Conservation (phyloP, 176 grass and related monocot species). For the Carex kokanica region DNA sequence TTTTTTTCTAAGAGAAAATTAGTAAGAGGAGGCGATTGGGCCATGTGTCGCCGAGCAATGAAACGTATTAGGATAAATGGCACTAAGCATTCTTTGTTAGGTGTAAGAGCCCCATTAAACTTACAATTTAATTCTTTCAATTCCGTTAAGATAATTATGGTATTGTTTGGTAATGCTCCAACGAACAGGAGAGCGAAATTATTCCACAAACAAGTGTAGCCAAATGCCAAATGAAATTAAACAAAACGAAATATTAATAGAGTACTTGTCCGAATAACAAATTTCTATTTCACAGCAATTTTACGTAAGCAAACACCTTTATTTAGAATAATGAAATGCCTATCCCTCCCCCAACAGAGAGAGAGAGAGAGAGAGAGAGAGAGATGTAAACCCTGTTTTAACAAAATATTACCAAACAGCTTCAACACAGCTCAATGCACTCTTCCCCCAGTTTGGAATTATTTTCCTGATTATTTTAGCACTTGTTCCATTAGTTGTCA, state of each 20-base stretch:
- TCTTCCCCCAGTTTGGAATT: neutral
- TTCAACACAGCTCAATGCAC: neutral
- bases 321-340: no score
- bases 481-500: neutral
- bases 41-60: conserved; percentile 1
- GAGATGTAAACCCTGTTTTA: no score
- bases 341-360: no score
- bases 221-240: no score
- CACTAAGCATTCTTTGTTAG: neutral
- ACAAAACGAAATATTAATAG: neutral
- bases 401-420: no score
- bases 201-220: no score
- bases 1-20: neutral
- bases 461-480: neutral
- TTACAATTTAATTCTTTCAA: neutral
- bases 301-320: no score
- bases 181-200: neutral
- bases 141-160: neutral
- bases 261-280: neutral
- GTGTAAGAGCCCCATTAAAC: neutral
- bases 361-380: no score
- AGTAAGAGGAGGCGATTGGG: neutral
- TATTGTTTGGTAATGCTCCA: neutral
- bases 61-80: neutral
- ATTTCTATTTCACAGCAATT: neutral